Evolutionary conservation across 2,329 filamentous ascomycete species (phyloP), one percentile per base, ranked within the genome.

Genomic region (Tolypocladium pustulatum): DNA sequence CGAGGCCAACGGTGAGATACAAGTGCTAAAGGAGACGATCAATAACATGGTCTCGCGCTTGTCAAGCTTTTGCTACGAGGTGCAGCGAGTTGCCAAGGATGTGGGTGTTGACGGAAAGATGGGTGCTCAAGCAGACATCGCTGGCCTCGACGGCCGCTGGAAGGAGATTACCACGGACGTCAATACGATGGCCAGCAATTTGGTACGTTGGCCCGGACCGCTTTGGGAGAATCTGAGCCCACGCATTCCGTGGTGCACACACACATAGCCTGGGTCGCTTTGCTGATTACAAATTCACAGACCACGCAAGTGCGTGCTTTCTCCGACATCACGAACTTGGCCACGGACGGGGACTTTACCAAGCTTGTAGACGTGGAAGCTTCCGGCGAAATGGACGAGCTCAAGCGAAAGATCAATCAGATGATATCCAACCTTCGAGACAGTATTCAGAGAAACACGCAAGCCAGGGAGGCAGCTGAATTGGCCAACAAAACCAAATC

Each of bases 321-420:
- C 73, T 94, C 92, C 57, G 93, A 97, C 71, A 97, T 99, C 67
- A 97, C 93, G n/a, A 96, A 97, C 72, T 86, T 94, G 41, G 94
- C 94, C 34, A 97, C 93, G 60, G 92, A 96, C 70, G 94, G 94
- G 63, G 93, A 99, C 73, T 97, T 97, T 72, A 96, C 91, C 30
- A 96, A 97, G 71, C 85, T 95, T 59, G 93, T 99, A 71, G 96
- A 94, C 54, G 93, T 99, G 22, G 92, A 97, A 72, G 94, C 94
- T 25, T 97, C 93, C 15, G 94, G 94, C 63, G 94, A 99, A 74
- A 97, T 99, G 94, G 94, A 97, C 74, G 93, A 97, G 73, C 81
- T 99, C 66, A 99, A 99, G 76, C 87, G 92, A 68, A 97, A 97
- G 80, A 97, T 99, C 81, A 99, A 97, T 72, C 90, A 95, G 77